A percentile compares a stretch with the other conserved stretches of the same genome.
Conservation (phyloP, 2,329 filamentous ascomycete species). For the Simplicillium aogashimaense region DNA sequence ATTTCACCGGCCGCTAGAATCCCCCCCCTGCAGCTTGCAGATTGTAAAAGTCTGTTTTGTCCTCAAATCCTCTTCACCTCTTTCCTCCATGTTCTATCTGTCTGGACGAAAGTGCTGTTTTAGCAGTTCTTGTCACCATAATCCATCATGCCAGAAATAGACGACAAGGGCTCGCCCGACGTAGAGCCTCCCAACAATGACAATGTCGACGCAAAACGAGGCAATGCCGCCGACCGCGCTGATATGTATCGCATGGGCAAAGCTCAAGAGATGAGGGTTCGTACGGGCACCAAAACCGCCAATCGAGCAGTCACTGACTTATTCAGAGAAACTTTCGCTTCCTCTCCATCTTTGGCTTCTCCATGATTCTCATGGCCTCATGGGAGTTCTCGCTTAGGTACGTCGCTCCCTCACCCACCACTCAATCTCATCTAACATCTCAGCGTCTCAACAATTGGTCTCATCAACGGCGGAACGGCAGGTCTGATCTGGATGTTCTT, state of each 20-base stretch:
- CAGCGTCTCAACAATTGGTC: conserved; percentile 11
- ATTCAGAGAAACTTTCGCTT: conserved; percentile 32
- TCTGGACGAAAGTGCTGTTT: no score
- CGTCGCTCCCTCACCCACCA: neutral
- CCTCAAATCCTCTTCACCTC: no score
- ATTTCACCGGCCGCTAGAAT: no score
- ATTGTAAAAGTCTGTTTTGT: no score
- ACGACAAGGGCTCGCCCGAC: no score
- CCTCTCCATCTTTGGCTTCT: conserved; percentile 35
- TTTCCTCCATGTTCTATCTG: no score
- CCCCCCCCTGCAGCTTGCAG: no score
- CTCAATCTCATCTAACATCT: neutral
- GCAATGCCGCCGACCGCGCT: conserved; percentile 22
- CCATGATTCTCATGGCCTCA: conserved; percentile 32
- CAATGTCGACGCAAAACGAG: conserved; percentile 16
- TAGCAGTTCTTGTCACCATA: no score
- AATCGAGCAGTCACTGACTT: neutral
- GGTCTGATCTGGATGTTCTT: conserved; percentile 36
- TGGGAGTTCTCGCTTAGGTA: conserved; percentile 33
- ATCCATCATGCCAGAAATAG: no score
- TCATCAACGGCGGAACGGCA: conserved; percentile 31
- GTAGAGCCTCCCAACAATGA: no score
- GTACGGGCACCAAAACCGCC: conserved; percentile 2
- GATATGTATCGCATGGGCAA: conserved; percentile 41
- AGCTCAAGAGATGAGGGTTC: conserved; percentile 33